These are phyloP conservation scores for Saccharomycopsis fermentans DNA, from an alignment of 805 yeast genomes.

Conservation along the genomic window DNA sequence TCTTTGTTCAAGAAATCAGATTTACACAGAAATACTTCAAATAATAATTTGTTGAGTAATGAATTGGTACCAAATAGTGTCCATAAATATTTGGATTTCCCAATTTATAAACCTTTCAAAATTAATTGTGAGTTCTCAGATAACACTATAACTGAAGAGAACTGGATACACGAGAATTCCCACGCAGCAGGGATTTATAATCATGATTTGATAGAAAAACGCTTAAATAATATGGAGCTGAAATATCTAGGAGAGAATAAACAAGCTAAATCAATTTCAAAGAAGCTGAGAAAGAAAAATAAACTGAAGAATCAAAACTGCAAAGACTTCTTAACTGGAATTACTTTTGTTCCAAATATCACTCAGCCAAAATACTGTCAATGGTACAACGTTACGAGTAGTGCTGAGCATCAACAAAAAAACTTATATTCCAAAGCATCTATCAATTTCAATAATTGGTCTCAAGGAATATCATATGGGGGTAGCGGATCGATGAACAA, in stretches of 20 bases:
- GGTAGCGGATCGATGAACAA: constrained; percentile 1
- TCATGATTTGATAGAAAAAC: constrained; percentile 44
- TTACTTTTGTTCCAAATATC: constrained; percentile 56
- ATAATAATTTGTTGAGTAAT: not conserved
- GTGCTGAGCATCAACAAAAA: constrained; percentile 19
- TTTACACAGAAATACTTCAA: not conserved
- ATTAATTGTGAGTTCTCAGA: constrained; percentile 11
- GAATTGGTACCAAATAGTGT: constrained; percentile 5
- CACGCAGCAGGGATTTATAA: constrained; percentile 63
- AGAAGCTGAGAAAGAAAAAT: not conserved
- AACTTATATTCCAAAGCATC: not conserved
- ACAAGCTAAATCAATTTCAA: not conserved
- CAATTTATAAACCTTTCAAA: constrained; percentile 10
- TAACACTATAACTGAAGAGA: constrained; percentile 43
- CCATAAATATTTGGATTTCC: constrained; percentile 7
- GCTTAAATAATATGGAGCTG: constrained; percentile 34
- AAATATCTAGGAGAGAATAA: constrained; percentile 21
- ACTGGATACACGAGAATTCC: constrained; percentile 83
- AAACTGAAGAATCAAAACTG: constrained; percentile 34
- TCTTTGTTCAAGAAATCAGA: not conserved
- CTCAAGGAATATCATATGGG: constrained; percentile 7
- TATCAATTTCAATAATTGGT: constrained; percentile 15
- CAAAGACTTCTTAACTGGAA: constrained; percentile 73
- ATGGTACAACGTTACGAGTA: constrained; percentile 24
- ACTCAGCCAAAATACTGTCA: constrained; percentile 59